phyloP scores from a whole-genome alignment of 805 yeast species.

The Sugiyamaella qingdaonensis region DNA sequence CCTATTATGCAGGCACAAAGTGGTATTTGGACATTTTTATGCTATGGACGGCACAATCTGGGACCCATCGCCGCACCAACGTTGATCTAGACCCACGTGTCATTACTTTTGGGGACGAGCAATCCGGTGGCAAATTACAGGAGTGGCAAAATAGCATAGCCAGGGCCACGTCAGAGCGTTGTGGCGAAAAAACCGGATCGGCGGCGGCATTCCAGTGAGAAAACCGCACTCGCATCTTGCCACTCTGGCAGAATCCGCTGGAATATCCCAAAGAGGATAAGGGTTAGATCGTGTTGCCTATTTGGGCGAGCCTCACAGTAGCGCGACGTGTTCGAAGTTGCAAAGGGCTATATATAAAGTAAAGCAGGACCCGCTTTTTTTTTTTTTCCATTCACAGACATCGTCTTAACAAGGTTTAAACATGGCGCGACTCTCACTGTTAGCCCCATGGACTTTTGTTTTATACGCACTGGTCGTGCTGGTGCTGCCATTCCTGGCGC shows the following conservation, averaged over 20 bases:
- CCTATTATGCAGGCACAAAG: no score
- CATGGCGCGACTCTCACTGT: slow-evolving; percentile 6
- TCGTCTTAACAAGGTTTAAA: not conserved
- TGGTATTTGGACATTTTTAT: no score
- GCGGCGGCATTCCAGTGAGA: not conserved
- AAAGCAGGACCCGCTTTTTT: not conserved
- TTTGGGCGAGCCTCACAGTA: slow-evolving; percentile 2
- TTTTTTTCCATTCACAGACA: not conserved
- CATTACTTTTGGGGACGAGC: no score
- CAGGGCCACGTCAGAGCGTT: not conserved
- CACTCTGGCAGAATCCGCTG: slow-evolving; percentile 2
- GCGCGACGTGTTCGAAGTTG: slow-evolving; percentile 2
- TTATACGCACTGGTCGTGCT: slow-evolving; percentile 34
- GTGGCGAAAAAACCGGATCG: not conserved
- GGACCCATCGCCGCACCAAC: not conserved
- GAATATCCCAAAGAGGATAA: not conserved
- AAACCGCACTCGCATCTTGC: not conserved
- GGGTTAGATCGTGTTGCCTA: not conserved
- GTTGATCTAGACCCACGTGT: not conserved
- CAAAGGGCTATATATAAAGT: not conserved
- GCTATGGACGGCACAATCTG: not conserved
- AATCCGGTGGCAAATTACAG: no score
- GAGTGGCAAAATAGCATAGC: no score
- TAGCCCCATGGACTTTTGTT: slow-evolving; percentile 16
- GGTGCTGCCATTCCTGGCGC: slow-evolving; percentile 33